Conservation (phyloP, 73 alveolate genomes). For the Tetrahymena borealis region DNA sequence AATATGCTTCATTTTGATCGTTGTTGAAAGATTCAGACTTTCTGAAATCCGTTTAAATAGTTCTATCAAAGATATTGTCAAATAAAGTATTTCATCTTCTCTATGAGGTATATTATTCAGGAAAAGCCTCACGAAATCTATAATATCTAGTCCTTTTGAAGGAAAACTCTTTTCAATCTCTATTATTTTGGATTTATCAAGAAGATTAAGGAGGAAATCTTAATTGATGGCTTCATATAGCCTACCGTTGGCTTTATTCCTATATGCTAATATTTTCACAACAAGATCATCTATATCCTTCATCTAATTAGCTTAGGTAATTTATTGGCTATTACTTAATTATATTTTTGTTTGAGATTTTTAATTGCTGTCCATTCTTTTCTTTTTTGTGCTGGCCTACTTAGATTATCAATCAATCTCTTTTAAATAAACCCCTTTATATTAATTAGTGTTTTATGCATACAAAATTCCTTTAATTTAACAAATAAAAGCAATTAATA, state of each 20-base stretch:
- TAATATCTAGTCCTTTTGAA: background rate
- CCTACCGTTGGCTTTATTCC: background rate
- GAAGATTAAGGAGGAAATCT: background rate
- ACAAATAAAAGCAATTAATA: too few relatives aligned
- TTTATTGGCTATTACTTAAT: background rate
- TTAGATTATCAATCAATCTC: too few relatives aligned
- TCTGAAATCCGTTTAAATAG: conserved; percentile 29
- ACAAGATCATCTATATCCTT: background rate
- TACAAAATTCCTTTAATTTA: too few relatives aligned
- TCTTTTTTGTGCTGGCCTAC: too few relatives aligned
- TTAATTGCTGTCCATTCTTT: background rate
- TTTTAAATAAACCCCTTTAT: too few relatives aligned
- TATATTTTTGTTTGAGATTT: background rate
- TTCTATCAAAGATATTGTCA: conserved; percentile 28
- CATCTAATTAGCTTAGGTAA: background rate
- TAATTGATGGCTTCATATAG: background rate
- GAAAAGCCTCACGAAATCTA: background rate
- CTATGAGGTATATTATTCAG: conserved; percentile 15
- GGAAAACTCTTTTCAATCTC: background rate
- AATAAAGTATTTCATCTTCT: conserved; percentile 27
- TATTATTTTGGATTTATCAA: background rate
- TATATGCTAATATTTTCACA: background rate
- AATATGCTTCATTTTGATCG: conserved; percentile 19
- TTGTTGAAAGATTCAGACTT: conserved; percentile 2
- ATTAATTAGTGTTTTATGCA: too few relatives aligned